Conservation (phyloP, 2,329 filamentous ascomycete genomes). For the Trichoderma sp. region DNA sequence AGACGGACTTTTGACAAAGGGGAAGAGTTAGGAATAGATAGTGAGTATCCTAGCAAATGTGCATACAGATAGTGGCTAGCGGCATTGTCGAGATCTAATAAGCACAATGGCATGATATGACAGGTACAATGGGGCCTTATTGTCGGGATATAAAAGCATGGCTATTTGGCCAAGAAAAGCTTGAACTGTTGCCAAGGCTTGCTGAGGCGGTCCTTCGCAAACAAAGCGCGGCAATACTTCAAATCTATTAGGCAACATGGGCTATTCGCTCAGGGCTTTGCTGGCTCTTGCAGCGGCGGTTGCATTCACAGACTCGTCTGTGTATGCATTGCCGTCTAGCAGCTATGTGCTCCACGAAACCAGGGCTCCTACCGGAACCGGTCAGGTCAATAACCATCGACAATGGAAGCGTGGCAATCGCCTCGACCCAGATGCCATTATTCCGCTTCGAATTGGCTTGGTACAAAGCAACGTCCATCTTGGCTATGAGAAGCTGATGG, state of each 20-base stretch:
- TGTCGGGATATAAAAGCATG: background rate
- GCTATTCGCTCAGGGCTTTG: background rate
- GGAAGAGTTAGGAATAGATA: background rate
- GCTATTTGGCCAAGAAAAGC: background rate
- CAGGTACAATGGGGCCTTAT: background rate
- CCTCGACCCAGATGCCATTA: constrained; percentile 12
- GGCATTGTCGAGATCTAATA: background rate
- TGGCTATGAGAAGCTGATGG: constrained; percentile 41
- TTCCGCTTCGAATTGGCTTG: constrained; percentile 42
- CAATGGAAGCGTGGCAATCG: constrained; percentile 18
- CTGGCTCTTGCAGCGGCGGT: constrained; percentile 14
- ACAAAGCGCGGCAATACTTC: background rate
- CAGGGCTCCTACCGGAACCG: background rate
- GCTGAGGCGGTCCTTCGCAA: background rate
- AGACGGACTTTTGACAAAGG: background rate
- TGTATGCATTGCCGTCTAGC: constrained; percentile 7
- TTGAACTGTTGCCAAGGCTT: background rate
- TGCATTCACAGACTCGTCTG: background rate
- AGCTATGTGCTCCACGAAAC: constrained; percentile 21
- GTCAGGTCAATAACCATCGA: background rate
- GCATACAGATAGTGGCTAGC: background rate
- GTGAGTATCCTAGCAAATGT: background rate
- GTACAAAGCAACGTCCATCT: constrained; percentile 43
- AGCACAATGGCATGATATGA: background rate
- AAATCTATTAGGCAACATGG: background rate